These are phyloP conservation scores for Suhomyces kilbournensis DNA, from an alignment of 805 yeast species.

Conservation along the genomic window DNA sequence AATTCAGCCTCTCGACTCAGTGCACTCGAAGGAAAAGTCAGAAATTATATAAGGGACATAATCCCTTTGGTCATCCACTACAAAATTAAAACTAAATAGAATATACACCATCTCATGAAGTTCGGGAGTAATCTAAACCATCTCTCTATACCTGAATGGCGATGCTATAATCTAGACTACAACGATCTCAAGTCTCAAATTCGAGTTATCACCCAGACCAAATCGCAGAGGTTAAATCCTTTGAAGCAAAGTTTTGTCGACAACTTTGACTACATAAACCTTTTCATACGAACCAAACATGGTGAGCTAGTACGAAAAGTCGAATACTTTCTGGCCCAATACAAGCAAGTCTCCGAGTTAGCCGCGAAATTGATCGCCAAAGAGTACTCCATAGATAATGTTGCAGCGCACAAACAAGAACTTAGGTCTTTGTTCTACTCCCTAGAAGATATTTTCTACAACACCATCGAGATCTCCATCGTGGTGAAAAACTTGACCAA, in stretches of 20 bases:
- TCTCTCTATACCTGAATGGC: constrained; percentile 87
- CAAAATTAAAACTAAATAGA: neutral
- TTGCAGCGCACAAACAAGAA: constrained; percentile 2
- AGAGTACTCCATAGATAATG: neutral
- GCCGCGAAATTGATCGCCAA: neutral
- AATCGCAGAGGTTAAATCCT: constrained; percentile 25
- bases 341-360: constrained; percentile 4
- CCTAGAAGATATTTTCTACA: constrained; percentile 29
- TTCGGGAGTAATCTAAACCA: constrained; percentile 75
- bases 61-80: neutral
- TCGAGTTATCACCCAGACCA: constrained; percentile 48
- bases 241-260: constrained; percentile 43
- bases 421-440: constrained; percentile 9
- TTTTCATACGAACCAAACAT: constrained; percentile 64
- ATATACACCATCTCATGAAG: constrained; percentile 57
- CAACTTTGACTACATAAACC: constrained; percentile 57
- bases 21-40: neutral
- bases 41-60: neutral
- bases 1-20: neutral
- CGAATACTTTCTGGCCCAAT: constrained; percentile 27
- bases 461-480: constrained; percentile 43
- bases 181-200: constrained; percentile 70
- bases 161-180: constrained; percentile 77
- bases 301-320: constrained; percentile 59
- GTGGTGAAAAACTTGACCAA: constrained; percentile 62